These are phyloP conservation scores for Sclerotinia borealis DNA, from an alignment of 2,329 filamentous ascomycete species.

Conservation along the genomic window DNA sequence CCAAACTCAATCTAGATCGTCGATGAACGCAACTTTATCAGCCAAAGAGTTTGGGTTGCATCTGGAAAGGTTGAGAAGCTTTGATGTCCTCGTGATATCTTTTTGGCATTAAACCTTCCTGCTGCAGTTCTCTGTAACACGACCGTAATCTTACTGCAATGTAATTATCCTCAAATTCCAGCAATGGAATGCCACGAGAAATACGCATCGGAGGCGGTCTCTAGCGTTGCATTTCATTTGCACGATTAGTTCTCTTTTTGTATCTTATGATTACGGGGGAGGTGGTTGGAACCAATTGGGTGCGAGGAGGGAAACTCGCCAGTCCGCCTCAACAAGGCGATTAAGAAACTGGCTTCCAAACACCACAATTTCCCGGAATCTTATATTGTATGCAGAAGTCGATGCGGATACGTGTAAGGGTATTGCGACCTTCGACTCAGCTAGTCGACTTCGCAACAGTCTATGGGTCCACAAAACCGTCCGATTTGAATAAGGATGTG, in stretches of 20 bases:
- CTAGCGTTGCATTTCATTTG: constrained; percentile 6
- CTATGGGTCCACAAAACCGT: background rate
- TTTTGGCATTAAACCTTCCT: constrained; percentile 8
- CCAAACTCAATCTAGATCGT: constrained; percentile 4
- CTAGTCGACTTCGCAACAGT: background rate
- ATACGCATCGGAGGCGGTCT: background rate
- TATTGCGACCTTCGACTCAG: background rate
- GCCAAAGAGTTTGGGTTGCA: background rate
- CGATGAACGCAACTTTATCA: background rate
- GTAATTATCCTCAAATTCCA: constrained; percentile 7
- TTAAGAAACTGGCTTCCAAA: constrained; percentile 9
- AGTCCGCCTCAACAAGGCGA: constrained; percentile 11
- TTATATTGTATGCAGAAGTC: background rate
- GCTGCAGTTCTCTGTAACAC: constrained; percentile 10
- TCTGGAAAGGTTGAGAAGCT: background rate
- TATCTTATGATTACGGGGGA: background rate
- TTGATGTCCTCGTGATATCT: constrained; percentile 9
- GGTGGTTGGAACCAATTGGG: constrained; percentile 1
- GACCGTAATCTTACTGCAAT: constrained; percentile 1
- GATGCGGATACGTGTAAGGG: constrained; percentile 8
- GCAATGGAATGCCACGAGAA: constrained; percentile 12
- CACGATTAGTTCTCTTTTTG: constrained; percentile 4
- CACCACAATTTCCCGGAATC: background rate
- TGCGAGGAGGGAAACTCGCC: background rate
- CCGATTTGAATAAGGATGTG: background rate